These are phyloP conservation scores for Meripilus lineatus DNA, from an alignment of 1,284 basidiomycete genomes.

Conservation along the genomic window DNA sequence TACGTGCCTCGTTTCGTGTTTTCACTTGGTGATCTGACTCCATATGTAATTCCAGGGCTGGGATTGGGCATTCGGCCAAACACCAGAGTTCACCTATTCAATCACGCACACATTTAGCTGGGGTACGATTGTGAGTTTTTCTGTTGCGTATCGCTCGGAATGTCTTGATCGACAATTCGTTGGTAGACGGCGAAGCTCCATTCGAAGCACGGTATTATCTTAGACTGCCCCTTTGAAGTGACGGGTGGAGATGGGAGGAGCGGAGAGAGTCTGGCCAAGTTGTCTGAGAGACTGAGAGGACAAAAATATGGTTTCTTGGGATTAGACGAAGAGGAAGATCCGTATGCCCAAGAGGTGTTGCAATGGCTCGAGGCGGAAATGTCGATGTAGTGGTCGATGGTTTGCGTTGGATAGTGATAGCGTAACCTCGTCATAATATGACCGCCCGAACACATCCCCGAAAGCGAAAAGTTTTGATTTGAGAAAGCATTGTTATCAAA, in stretches of 20 bases:
- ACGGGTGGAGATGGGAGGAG: conserved; percentile 15
- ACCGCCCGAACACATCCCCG: not conserved
- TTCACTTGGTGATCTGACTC: too few relatives aligned
- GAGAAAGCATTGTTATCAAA: conserved; percentile 4
- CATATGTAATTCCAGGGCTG: too few relatives aligned
- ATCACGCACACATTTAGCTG: conserved; percentile 47
- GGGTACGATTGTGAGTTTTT: conserved; percentile 54
- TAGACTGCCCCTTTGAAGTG: conserved; percentile 41
- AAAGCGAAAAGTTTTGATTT: not conserved
- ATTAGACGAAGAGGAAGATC: conserved; percentile 10
- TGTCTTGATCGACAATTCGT: conserved; percentile 3
- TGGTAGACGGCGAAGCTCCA: conserved; percentile 49
- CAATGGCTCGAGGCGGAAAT: conserved; percentile 37
- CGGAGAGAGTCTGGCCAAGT: conserved; percentile 15
- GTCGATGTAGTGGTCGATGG: conserved; percentile 23
- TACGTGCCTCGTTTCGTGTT: too few relatives aligned
- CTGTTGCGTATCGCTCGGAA: conserved; percentile 1
- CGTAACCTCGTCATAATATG: not conserved
- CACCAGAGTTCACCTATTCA: conserved; percentile 83
- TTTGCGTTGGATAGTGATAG: conserved; percentile 6
- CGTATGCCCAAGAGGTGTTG: conserved; percentile 27
- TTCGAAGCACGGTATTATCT: conserved; percentile 60
- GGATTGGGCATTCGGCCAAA: conserved; percentile 94
- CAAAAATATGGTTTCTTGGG: conserved; percentile 9
- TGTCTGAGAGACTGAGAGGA: conserved; percentile 12